Evolutionary conservation across 169 alveolate species (phyloP), one percentile per base, ranked within the genome.

Genomic region (Besnoitia besnoiti): DNA sequence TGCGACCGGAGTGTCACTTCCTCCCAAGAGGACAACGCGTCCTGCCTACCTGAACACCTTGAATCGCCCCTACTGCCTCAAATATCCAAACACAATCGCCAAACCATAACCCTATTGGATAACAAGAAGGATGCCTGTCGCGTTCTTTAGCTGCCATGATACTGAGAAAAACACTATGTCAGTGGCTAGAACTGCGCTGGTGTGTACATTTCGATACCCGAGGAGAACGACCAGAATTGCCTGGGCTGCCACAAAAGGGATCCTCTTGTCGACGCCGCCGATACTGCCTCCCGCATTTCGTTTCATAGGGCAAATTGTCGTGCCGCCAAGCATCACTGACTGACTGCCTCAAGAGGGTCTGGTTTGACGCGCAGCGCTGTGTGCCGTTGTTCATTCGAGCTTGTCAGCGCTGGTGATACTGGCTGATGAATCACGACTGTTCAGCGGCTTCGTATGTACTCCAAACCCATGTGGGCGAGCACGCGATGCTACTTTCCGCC

Each of bases 241-340:
- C 82, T 73, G 82, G 47, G 82, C 82, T 14, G 82, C 82, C 44
- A 73, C 82, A 30, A 73, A 73, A 8, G 82, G 82, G 46, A 73
- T 73, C 46, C 82, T 73, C 39, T 37, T 35, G 46, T 73, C 82
- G 46, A 73, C 39, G 24, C 67, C 67, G n/a, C n/a, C n/a, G n/a
- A n/a, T n/a, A n/a, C n/a, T n/a, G n/a, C n/a, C n/a, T n/a, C n/a
- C n/a, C n/a, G n/a, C n/a, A n/a, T n/a, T n/a, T n/a, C n/a, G n/a
- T n/a, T n/a, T n/a, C n/a, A n/a, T n/a, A n/a, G n/a, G n/a, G n/a
- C n/a, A n/a, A n/a, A n/a, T n/a, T n/a, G n/a, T n/a, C n/a, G n/a
- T n/a, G n/a, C n/a, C n/a, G n/a, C n/a, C n/a, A n/a, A n/a, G n/a
- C n/a, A n/a, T n/a, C n/a, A n/a, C n/a, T n/a, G n/a, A n/a, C n/a